These are phyloP conservation scores for Trametes cingulata DNA, from an alignment of 768 basidiomycete species.

Conservation along the genomic window DNA sequence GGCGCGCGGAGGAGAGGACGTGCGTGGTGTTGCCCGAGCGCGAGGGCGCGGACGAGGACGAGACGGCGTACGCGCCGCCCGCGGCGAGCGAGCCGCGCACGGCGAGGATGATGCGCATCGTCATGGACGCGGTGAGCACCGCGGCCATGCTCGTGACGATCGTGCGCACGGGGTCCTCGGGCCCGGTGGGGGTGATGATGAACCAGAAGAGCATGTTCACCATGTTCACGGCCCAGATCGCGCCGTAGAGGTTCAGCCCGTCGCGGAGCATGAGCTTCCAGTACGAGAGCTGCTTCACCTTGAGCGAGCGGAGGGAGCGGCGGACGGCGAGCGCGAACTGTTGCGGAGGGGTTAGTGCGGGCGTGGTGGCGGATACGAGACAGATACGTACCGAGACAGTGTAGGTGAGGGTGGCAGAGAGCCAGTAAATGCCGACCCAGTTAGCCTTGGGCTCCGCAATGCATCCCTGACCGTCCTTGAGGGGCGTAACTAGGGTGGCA, in stretches of 20 bases:
- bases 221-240: constrained; percentile 80
- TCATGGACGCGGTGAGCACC: constrained; percentile 86
- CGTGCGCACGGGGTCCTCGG: constrained; percentile 70
- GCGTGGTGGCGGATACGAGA: background rate
- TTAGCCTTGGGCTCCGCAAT: constrained; percentile 78
- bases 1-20: constrained; percentile 30
- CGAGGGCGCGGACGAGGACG: constrained; percentile 20
- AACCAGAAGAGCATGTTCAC: constrained; percentile 88
- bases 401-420: constrained; percentile 73
- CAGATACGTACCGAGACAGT: constrained; percentile 55
- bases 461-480: constrained; percentile 76
- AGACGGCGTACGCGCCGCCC: constrained; percentile 67
- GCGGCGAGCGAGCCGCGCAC: constrained; percentile 73
- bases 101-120: constrained; percentile 81
- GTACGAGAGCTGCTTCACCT: constrained; percentile 55
- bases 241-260: constrained; percentile 82
- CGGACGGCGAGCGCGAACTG: constrained; percentile 61
- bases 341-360: background rate
- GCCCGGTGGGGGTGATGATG: constrained; percentile 65
- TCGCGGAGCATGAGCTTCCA: constrained; percentile 93
- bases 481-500: constrained; percentile 59
- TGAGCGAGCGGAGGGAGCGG: constrained; percentile 60
- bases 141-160: constrained; percentile 85
- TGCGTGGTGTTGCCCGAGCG: constrained; percentile 34
- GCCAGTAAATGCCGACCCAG: constrained; percentile 90